Percentiles rank a stretch among this genome's conserved stretches.
Conservation (phyloP, 306 rosid genomes). For the Oemleria cerasiformis region DNA sequence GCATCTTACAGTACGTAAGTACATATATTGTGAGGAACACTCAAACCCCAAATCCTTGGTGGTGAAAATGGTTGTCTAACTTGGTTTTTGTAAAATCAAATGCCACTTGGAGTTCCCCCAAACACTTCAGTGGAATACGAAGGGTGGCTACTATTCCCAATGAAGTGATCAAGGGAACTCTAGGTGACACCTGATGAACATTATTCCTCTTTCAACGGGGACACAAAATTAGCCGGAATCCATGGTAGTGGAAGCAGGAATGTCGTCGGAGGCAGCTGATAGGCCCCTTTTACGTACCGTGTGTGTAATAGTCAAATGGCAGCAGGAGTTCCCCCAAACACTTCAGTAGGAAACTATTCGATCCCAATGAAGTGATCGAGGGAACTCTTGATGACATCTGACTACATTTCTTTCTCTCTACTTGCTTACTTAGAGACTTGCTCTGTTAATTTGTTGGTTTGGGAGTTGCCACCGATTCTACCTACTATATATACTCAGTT, state of each 20-base stretch:
- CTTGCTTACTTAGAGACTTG: neutral
- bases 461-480: neutral
- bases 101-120: slow-evolving; percentile 28
- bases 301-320: neutral
- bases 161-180: no score
- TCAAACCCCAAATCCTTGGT: neutral
- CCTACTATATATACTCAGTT: slow-evolving; percentile 8
- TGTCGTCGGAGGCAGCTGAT: neutral
- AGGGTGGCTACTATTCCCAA: neutral
- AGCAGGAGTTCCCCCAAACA: neutral
- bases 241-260: neutral
- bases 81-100: neutral
- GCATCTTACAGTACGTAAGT: no score
- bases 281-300: neutral
- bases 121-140: neutral
- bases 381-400: slow-evolving; percentile 37
- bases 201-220: neutral
- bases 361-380: slow-evolving; percentile 37
- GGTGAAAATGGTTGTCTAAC: neutral
- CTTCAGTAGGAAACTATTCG: neutral
- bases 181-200: neutral
- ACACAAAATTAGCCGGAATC: neutral
- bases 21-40: neutral
- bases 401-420: slow-evolving; percentile 4
- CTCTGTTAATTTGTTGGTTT: neutral